Evolutionary conservation across 2,329 filamentous ascomycete genomes (phyloP).

Genomic region (Ascomycota sp.): DNA sequence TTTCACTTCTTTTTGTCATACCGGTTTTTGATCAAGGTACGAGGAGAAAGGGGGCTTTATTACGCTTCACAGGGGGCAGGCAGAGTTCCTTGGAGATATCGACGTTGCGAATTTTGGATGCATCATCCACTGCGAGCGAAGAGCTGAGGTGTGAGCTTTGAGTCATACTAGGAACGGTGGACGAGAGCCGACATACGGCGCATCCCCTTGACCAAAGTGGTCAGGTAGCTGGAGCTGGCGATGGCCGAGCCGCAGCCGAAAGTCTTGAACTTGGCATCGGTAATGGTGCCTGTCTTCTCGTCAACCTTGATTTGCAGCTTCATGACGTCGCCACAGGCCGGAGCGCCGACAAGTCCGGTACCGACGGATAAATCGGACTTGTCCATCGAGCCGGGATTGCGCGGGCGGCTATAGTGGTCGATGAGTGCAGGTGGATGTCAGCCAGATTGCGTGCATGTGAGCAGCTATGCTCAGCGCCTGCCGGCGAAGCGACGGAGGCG

Average conservation of each 20-base stretch:
- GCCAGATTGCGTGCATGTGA: no score
- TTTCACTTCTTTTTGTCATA: no score
- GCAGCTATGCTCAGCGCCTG: no score
- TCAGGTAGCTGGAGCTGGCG: slow-evolving; percentile 73
- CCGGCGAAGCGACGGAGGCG: not conserved
- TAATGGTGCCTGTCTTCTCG: slow-evolving; percentile 68
- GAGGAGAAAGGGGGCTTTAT: slow-evolving; percentile 14
- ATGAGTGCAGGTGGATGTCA: slow-evolving; percentile 10
- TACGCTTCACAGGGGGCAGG: slow-evolving; percentile 70
- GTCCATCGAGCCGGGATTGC: slow-evolving; percentile 35
- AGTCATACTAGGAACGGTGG: not conserved
- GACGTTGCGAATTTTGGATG: slow-evolving; percentile 80
- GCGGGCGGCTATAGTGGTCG: slow-evolving; percentile 30
- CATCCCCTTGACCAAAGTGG: slow-evolving; percentile 89
- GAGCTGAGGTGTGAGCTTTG: no score
- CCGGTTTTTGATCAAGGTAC: no score
- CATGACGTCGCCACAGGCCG: slow-evolving; percentile 82
- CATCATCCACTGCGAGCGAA: slow-evolving; percentile 47
- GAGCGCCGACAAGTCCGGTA: slow-evolving; percentile 76
- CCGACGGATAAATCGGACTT: slow-evolving; percentile 71
- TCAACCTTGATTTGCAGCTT: slow-evolving; percentile 68
- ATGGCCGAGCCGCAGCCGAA: slow-evolving; percentile 92
- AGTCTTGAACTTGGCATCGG: slow-evolving; percentile 95
- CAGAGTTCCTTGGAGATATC: slow-evolving; percentile 96
- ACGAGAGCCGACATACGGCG: slow-evolving; percentile 16